Percentiles rank a stretch among this genome's conserved stretches.
Conservation (phyloP, 139 green algal genomes). For the Chlamydomonas sp. region DNA sequence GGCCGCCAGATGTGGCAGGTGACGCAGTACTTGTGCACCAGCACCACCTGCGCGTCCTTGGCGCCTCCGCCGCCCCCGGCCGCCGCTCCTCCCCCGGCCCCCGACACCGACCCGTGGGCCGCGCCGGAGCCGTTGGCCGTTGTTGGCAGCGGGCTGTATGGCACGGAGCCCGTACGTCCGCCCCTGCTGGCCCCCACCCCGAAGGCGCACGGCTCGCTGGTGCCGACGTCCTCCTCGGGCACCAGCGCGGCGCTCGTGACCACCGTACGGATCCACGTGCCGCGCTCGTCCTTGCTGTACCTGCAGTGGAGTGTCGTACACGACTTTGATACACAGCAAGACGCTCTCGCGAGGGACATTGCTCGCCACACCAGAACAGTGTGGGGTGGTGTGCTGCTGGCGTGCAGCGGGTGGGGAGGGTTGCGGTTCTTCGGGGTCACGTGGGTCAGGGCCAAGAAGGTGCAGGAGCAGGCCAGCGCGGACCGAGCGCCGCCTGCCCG, state of each 20-base stretch:
- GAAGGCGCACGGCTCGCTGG: background rate
- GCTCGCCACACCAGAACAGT: too few species aligned
- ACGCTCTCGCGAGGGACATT: too few species aligned
- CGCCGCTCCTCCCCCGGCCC: too few species aligned
- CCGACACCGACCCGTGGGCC: background rate
- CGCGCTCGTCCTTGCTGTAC: background rate
- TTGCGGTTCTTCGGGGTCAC: background rate
- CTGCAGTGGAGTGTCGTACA: background rate
- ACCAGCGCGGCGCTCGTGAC: background rate
- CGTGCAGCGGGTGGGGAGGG: background rate
- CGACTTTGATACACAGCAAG: too few species aligned
- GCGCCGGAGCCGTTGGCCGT: too few species aligned
- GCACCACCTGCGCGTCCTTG: background rate
- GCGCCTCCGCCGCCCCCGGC: background rate
- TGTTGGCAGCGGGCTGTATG: too few species aligned
- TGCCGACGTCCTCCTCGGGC: background rate
- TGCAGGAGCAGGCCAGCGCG: too few species aligned
- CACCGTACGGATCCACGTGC: constrained; percentile 16
- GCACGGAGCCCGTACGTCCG: too few species aligned
- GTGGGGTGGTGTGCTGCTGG: too few species aligned
- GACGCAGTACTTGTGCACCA: constrained; percentile 67
- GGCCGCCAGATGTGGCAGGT: constrained; percentile 83
- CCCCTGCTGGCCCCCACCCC: background rate
- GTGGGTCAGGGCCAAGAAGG: too few species aligned
- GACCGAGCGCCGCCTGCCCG: too few species aligned